Percentiles rank a stretch among this genome's conserved stretches.
These are phyloP conservation scores for Clarireedia hainanense DNA, from an alignment of 2,329 filamentous ascomycete species.

Conservation along the genomic window DNA sequence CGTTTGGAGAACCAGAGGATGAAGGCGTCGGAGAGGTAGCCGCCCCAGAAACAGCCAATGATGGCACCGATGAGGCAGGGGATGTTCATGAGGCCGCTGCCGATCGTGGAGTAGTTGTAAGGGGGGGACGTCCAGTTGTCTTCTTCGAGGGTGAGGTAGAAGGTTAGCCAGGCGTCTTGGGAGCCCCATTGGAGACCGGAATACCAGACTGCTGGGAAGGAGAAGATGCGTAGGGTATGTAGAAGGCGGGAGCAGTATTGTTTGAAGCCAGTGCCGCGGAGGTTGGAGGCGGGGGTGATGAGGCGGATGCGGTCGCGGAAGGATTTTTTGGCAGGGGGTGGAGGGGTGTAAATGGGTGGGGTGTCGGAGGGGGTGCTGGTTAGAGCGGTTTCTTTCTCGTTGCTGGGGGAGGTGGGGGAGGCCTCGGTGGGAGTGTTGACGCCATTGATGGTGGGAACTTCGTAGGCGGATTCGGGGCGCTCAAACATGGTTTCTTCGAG, in stretches of 20 bases:
- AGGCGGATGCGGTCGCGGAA: slow-evolving; percentile 48
- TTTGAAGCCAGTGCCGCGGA: slow-evolving; percentile 43
- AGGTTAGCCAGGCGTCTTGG: slow-evolving; percentile 52
- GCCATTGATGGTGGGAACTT: slow-evolving; percentile 24
- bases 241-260: slow-evolving; percentile 46
- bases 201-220: slow-evolving; percentile 49
- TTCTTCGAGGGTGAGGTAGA: slow-evolving; percentile 51
- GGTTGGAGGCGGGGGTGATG: slow-evolving; percentile 47
- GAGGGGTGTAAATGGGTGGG: neutral
- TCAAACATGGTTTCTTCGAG: slow-evolving; percentile 46
- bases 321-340: slow-evolving; percentile 31
- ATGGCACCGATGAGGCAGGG: slow-evolving; percentile 47
- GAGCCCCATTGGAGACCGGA: slow-evolving; percentile 51
- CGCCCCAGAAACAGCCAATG: slow-evolving; percentile 49
- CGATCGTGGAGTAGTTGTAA: slow-evolving; percentile 46
- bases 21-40: slow-evolving; percentile 48
- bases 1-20: slow-evolving; percentile 37
- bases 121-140: slow-evolving; percentile 46
- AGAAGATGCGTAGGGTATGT: slow-evolving; percentile 48
- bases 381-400: slow-evolving; percentile 12
- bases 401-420: neutral
- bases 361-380: slow-evolving; percentile 8
- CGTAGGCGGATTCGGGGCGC: slow-evolving; percentile 31
- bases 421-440: slow-evolving; percentile 4
- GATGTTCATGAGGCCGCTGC: slow-evolving; percentile 50